These are phyloP conservation scores for Schizothecium vesticola DNA, from an alignment of 495 filamentous ascomycete species.

Conservation along the genomic window DNA sequence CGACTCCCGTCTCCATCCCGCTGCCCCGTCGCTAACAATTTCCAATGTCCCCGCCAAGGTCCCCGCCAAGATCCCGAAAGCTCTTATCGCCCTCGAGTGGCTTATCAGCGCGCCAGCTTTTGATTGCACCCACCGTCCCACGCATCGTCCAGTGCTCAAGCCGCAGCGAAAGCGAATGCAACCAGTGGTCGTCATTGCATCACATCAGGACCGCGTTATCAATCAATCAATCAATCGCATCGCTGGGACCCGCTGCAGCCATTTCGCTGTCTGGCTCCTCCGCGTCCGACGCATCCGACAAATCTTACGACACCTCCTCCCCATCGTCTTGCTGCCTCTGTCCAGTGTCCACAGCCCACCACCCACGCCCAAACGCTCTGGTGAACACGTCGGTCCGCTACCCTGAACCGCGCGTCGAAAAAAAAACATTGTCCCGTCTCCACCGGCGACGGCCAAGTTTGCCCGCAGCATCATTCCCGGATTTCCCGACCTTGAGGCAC, in stretches of 20 bases:
- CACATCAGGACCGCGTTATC: background rate
- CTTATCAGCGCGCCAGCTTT: background rate
- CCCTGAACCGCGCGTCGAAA: background rate
- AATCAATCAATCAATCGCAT: background rate
- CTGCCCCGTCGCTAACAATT: background rate
- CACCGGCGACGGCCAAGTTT: background rate
- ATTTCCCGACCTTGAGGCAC: background rate
- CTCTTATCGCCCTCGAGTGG: background rate
- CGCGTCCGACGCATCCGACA: background rate
- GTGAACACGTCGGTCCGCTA: background rate
- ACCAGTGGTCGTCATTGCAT: background rate
- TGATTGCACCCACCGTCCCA: background rate
- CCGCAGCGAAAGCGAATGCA: background rate
- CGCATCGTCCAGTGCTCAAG: background rate
- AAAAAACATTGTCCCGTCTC: background rate
- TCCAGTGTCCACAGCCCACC: background rate
- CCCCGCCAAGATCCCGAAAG: background rate
- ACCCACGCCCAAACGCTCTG: background rate
- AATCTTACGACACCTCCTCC: background rate
- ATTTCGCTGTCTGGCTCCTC: background rate
- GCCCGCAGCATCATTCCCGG: background rate
- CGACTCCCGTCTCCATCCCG: background rate
- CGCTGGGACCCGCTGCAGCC: background rate
- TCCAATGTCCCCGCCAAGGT: background rate
- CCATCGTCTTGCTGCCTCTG: background rate